These are phyloP conservation scores for Salix koriyanagi DNA, from an alignment of 345 rosid genomes.

Conservation along the genomic window DNA sequence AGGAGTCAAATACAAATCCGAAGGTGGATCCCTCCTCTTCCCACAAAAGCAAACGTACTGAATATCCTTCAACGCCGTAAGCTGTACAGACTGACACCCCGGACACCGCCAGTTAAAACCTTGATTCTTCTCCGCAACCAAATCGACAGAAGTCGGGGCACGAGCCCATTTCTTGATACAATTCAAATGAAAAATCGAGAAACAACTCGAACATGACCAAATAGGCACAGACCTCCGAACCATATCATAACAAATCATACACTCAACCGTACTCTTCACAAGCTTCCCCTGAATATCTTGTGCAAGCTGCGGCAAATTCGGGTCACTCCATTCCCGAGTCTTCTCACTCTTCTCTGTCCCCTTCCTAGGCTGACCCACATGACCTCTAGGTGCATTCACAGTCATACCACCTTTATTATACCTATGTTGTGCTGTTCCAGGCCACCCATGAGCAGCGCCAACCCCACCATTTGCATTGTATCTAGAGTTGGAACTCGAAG, in stretches of 20 bases:
- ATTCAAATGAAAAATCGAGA: slow-evolving; percentile 81
- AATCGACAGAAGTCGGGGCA: slow-evolving; percentile 83
- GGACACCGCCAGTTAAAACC: slow-evolving; percentile 98
- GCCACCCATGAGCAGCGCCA: not conserved
- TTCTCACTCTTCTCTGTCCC: slow-evolving; percentile 33
- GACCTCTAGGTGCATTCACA: slow-evolving; percentile 31
- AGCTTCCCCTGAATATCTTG: slow-evolving; percentile 93
- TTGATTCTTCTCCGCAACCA: slow-evolving; percentile 70
- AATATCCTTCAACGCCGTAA: slow-evolving; percentile 66
- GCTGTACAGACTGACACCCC: slow-evolving; percentile 90
- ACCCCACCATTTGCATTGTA: slow-evolving; percentile 16
- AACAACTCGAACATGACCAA: slow-evolving; percentile 97
- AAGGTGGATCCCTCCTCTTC: slow-evolving; percentile 77
- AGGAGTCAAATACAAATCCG: slow-evolving; percentile 89
- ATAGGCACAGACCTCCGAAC: slow-evolving; percentile 68
- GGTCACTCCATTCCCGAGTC: slow-evolving; percentile 41
- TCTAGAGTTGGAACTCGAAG: slow-evolving; percentile 14
- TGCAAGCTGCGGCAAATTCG: slow-evolving; percentile 74
- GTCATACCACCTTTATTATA: too few species aligned
- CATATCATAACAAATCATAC: slow-evolving; percentile 97
- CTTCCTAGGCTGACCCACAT: slow-evolving; percentile 32
- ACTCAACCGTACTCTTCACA: slow-evolving; percentile 62
- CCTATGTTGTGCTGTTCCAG: slow-evolving; percentile 27
- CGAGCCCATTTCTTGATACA: slow-evolving; percentile 97
- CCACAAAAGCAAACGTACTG: slow-evolving; percentile 78